A percentile compares a stretch with the other conserved stretches of the same genome.
phyloP scores from a whole-genome alignment of 371 early-diverging fungal genomes.

The Nematocida ausubeli region DNA sequence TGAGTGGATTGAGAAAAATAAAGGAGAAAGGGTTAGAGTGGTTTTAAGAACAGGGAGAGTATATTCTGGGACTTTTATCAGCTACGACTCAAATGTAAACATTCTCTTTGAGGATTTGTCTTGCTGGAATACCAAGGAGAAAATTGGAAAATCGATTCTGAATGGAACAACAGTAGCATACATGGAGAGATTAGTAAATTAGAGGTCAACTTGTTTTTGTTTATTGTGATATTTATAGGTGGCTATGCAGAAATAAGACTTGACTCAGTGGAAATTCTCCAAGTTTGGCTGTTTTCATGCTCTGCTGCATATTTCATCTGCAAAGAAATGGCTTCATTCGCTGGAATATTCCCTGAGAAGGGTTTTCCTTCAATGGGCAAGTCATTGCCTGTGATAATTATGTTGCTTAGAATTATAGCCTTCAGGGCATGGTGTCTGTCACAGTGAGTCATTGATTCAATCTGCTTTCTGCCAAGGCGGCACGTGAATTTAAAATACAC shows the following conservation, averaged over 20 bases:
- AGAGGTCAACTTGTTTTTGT: neutral
- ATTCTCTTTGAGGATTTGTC: slow-evolving; percentile 24
- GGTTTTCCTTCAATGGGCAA: neutral
- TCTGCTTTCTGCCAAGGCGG: neutral
- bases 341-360: neutral
- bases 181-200: slow-evolving; percentile 19
- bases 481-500: slow-evolving; percentile 2
- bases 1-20: slow-evolving; percentile 35
- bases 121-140: neutral
- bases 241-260: too few species aligned
- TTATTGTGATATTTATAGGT: too few species aligned
- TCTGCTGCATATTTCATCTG: neutral
- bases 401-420: neutral
- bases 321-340: neutral
- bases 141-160: slow-evolving; percentile 19
- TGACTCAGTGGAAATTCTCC: neutral
- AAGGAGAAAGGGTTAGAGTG: slow-evolving; percentile 33
- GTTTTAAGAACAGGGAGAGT: slow-evolving; percentile 46
- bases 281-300: neutral
- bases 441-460: neutral
- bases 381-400: neutral
- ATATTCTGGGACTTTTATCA: slow-evolving; percentile 24
- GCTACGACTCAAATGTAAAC: slow-evolving; percentile 47
- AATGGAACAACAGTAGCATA: slow-evolving; percentile 50
- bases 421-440: neutral